phyloP scores from a whole-genome alignment of 2,329 filamentous ascomycete species.

The Thielaviopsis punctulata region DNA sequence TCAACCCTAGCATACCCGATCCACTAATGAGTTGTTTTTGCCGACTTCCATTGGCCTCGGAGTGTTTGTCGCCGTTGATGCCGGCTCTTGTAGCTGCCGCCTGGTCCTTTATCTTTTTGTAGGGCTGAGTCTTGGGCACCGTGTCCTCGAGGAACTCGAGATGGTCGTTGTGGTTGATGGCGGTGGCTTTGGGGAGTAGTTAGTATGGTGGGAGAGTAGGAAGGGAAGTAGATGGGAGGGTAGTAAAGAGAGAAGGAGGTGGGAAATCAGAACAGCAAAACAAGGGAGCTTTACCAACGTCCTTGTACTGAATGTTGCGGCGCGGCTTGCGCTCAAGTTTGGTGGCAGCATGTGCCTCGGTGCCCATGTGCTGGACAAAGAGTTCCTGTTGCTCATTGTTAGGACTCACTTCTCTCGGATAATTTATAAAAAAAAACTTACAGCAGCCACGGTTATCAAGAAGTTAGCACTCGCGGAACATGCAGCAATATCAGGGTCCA shows the following conservation, averaged over 20 bases:
- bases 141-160: conserved; percentile 89
- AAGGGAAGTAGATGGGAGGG: too few relatives aligned
- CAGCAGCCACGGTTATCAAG: conserved; percentile 78
- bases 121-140: conserved; percentile 71
- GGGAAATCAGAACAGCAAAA: background rate
- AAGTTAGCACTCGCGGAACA: conserved; percentile 93
- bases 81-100: conserved; percentile 32
- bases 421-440: conserved; percentile 23
- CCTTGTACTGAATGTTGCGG: conserved; percentile 88
- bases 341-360: conserved; percentile 71
- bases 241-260: background rate
- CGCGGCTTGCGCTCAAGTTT: conserved; percentile 84
- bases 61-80: conserved; percentile 24
- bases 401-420: background rate
- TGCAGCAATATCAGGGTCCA: conserved; percentile 69
- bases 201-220: background rate
- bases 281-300: conserved; percentile 49
- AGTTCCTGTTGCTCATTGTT: conserved; percentile 46
- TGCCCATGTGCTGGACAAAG: conserved; percentile 83
- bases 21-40: conserved; percentile 14
- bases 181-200: conserved; percentile 39
- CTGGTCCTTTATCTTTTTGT: conserved; percentile 57
- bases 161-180: conserved; percentile 76
- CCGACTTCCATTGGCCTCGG: conserved; percentile 6
- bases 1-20: conserved; percentile 7